These are phyloP conservation scores for Botryotinia convoluta DNA, from an alignment of 2,329 filamentous ascomycete species.

Conservation along the genomic window DNA sequence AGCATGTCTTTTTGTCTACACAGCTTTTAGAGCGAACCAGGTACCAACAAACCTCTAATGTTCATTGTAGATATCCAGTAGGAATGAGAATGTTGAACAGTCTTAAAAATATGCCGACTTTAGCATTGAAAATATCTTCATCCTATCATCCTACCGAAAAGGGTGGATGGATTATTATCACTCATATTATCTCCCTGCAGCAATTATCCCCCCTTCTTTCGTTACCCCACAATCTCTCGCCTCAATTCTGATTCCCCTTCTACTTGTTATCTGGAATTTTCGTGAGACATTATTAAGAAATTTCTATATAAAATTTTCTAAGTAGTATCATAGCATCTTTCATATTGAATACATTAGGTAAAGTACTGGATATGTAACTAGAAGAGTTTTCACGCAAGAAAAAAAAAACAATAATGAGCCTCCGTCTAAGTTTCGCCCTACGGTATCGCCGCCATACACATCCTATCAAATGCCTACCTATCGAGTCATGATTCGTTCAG, in stretches of 20 bases:
- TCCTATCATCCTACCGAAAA: neutral
- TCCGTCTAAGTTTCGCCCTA: neutral
- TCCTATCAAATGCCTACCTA: neutral
- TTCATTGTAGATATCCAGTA: neutral
- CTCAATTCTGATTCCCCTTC: neutral
- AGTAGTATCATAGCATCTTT: neutral
- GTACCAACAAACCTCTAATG: neutral
- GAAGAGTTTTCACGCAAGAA: neutral
- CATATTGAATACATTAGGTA: neutral
- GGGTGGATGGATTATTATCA: neutral
- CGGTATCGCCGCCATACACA: neutral
- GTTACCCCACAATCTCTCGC: neutral
- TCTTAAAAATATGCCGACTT: neutral
- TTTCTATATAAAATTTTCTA: neutral
- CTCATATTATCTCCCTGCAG: neutral
- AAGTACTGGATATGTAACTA: neutral
- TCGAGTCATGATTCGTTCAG: neutral
- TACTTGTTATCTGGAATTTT: neutral
- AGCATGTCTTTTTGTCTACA: neutral
- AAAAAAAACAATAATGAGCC: neutral
- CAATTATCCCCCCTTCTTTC: neutral
- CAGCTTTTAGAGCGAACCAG: neutral
- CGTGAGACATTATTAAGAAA: neutral
- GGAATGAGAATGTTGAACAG: neutral
- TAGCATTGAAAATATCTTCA: neutral